Conservation (phyloP, 768 basidiomycete genomes). For the Psilocybe sp. region DNA sequence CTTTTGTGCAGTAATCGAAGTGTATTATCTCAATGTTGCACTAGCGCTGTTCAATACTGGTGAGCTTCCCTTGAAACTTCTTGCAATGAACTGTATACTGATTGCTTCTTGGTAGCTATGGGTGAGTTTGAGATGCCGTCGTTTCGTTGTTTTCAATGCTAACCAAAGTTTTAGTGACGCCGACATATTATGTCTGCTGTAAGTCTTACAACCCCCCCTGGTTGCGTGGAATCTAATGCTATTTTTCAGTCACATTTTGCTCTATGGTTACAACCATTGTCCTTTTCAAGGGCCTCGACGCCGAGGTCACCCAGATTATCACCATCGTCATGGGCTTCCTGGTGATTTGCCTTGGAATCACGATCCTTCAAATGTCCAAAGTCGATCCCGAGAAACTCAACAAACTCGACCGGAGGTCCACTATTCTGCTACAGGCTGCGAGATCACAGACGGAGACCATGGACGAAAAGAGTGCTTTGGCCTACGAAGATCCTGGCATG, state of each 20-base stretch:
- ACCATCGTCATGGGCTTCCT: conserved; percentile 92
- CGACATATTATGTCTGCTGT: conserved; percentile 87
- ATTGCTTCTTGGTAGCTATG: conserved; percentile 49
- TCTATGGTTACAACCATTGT: conserved; percentile 85
- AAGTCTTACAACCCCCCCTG: conserved; percentile 20
- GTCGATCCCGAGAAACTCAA: conserved; percentile 80
- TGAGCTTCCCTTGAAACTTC: conserved; percentile 26
- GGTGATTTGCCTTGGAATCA: conserved; percentile 89
- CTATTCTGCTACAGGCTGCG: conserved; percentile 87
- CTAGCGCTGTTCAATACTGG: conserved; percentile 94
- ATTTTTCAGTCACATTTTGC: conserved; percentile 67
- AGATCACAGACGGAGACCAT: conserved; percentile 62
- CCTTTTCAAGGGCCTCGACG: conserved; percentile 86
- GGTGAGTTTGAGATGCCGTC: conserved; percentile 34
- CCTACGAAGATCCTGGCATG: conserved; percentile 87
- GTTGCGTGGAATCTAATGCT: conserved; percentile 10
- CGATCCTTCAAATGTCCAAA: conserved; percentile 93
- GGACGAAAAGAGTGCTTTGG: conserved; percentile 66
- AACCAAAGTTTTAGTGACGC: conserved; percentile 58
- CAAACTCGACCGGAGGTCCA: conserved; percentile 85
- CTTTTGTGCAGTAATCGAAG: conserved; percentile 65
- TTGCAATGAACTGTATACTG: conserved; percentile 8
- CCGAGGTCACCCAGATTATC: conserved; percentile 74
- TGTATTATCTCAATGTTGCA: conserved; percentile 94
- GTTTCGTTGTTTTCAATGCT: conserved; percentile 4